Evolutionary conservation across 208 protist species (phyloP).

Genomic region (Zelonia costaricensis): DNA sequence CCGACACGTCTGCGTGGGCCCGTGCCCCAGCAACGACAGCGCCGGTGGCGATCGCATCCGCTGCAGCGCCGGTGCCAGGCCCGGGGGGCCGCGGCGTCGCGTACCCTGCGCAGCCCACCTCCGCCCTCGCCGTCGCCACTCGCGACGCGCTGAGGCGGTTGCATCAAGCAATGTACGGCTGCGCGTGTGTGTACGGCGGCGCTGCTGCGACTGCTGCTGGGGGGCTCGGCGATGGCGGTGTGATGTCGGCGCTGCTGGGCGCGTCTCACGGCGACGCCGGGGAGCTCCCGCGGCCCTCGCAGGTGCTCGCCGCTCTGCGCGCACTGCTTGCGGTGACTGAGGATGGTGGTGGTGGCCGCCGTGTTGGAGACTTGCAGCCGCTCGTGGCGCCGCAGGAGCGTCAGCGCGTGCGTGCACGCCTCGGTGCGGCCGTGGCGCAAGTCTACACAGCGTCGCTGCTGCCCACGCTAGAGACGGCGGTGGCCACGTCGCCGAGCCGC

Average conservation of each 20-base stretch:
- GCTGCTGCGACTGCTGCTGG: neutral
- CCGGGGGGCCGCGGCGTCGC: neutral
- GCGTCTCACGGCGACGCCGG: no score
- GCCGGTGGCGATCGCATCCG: neutral
- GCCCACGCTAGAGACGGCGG: neutral
- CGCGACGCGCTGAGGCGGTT: conserved; percentile 9
- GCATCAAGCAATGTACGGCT: conserved; percentile 27
- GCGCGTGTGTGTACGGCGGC: neutral
- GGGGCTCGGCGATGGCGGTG: no score
- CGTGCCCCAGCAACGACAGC: neutral
- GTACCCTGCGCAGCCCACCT: conserved; percentile 20
- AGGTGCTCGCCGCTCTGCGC: no score
- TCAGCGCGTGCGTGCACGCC: conserved; percentile 1
- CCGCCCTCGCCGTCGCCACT: conserved; percentile 5
- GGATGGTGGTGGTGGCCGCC: neutral
- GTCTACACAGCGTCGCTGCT: conserved; percentile 6
- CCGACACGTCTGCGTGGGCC: neutral
- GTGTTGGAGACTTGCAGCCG: neutral
- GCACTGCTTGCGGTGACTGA: neutral
- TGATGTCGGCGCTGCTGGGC: no score
- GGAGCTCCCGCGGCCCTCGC: no score
- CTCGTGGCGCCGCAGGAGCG: conserved; percentile 5
- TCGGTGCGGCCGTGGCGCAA: conserved; percentile 5
- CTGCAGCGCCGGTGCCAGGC: neutral
- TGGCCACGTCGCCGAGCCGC: neutral